A percentile compares a stretch with the other conserved stretches of the same genome.
Conservation (phyloP, 192 early-diverging fungal species). For the Podila minutissima region DNA sequence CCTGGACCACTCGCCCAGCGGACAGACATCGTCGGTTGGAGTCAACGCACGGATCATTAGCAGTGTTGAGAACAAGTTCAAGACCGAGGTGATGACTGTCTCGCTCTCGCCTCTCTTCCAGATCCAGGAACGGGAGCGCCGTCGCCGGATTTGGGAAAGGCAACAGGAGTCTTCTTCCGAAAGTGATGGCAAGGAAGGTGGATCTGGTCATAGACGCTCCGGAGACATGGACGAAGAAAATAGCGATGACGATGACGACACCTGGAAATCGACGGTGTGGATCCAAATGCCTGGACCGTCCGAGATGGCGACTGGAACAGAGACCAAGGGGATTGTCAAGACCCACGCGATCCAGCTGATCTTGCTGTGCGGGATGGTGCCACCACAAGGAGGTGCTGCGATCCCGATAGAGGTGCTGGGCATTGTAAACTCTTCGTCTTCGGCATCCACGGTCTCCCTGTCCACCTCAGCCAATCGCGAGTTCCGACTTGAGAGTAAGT, state of each 20-base stretch:
- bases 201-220: neutral
- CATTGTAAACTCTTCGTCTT: neutral
- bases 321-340: constrained; percentile 33
- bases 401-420: neutral
- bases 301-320: constrained; percentile 26
- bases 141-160: neutral
- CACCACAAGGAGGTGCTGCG: neutral
- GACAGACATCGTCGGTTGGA: neutral
- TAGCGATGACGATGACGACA: constrained; percentile 1
- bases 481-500: constrained; percentile 51
- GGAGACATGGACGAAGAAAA: too few species aligned
- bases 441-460: neutral
- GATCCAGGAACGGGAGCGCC: constrained; percentile 18
- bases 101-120: constrained; percentile 18
- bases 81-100: constrained; percentile 18
- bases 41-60: constrained; percentile 19
- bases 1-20: constrained; percentile 14
- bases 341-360: constrained; percentile 36
- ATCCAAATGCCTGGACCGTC: constrained; percentile 28
- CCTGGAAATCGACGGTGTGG: constrained; percentile 31
- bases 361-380: constrained; percentile 23
- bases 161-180: neutral
- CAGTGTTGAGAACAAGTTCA: constrained; percentile 39
- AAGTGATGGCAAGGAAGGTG: neutral
- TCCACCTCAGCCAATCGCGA: constrained; percentile 8